phyloP scores from a whole-genome alignment of 1,284 basidiomycete genomes.

The Moesziomyces parantarcticus region DNA sequence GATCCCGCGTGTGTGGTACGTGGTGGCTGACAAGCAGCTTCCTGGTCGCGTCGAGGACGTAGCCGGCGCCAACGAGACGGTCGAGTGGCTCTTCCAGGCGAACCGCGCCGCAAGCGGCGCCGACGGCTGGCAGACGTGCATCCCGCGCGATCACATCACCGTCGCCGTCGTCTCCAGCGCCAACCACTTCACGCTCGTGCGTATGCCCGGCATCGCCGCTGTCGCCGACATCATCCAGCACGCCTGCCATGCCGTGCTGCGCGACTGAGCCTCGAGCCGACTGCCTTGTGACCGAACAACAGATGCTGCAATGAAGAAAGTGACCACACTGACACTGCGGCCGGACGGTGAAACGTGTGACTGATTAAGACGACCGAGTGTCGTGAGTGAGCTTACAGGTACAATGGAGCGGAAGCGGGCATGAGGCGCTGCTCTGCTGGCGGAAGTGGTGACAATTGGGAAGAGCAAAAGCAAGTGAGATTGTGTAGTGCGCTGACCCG shows the following conservation, averaged over 20 bases:
- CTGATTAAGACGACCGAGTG: no score
- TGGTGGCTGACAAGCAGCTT: slow-evolving; percentile 24
- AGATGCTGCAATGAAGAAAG: background rate
- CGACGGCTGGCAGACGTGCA: slow-evolving; percentile 38
- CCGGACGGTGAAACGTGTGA: no score
- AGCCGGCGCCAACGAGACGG: slow-evolving; percentile 31
- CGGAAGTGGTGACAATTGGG: no score
- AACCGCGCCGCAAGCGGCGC: slow-evolving; percentile 12
- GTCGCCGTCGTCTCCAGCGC: slow-evolving; percentile 11
- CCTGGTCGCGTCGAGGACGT: slow-evolving; percentile 28
- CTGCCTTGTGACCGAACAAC: background rate
- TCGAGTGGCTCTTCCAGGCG: slow-evolving; percentile 29
- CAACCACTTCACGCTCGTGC: slow-evolving; percentile 45
- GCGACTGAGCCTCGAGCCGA: background rate
- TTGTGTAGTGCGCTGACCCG: no score
- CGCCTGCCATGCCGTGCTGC: slow-evolving; percentile 8
- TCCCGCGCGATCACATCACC: slow-evolving; percentile 8
- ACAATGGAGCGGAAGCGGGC: no score
- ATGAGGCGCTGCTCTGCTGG: no score
- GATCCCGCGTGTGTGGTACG: slow-evolving; percentile 14
- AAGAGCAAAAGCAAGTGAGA: no score
- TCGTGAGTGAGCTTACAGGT: no score
- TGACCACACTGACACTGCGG: no score
- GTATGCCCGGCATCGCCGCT: slow-evolving; percentile 4
- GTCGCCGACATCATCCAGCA: slow-evolving; percentile 11